These are phyloP conservation scores for Dothidotthia symphoricarpi DNA, from an alignment of 2,329 filamentous ascomycete genomes.

Conservation along the genomic window DNA sequence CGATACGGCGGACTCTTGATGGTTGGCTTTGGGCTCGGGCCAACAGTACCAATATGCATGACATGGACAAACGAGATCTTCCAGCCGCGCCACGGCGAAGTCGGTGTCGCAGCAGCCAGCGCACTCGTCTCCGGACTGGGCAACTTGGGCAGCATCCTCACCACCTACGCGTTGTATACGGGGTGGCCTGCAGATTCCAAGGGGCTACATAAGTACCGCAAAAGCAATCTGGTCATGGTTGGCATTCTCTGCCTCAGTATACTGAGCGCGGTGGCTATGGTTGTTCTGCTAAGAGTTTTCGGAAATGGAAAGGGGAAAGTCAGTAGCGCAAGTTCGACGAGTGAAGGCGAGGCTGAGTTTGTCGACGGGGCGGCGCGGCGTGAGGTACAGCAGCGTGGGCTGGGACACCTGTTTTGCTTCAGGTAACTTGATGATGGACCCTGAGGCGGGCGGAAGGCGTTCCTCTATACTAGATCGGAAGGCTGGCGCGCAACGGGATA, in stretches of 20 bases:
- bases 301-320: conserved; percentile 38
- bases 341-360: conserved; percentile 55
- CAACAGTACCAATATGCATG: conserved; percentile 91
- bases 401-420: conserved; percentile 38
- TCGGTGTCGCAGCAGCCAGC: conserved; percentile 81
- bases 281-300: conserved; percentile 56
- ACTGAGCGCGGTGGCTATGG: conserved; percentile 67
- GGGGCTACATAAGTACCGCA: conserved; percentile 70
- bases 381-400: conserved; percentile 43
- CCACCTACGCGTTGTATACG: conserved; percentile 84
- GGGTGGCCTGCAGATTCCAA: conserved; percentile 75
- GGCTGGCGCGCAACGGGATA: background rate
- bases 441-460: conserved; percentile 9
- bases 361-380: conserved; percentile 44
- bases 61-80: conserved; percentile 91
- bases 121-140: conserved; percentile 84
- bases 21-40: conserved; percentile 85
- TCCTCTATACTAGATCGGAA: background rate
- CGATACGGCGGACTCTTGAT: conserved; percentile 86
- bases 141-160: conserved; percentile 81
- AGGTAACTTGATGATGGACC: conserved; percentile 13
- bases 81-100: conserved; percentile 83
- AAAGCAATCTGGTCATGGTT: conserved; percentile 85
- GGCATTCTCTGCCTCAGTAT: conserved; percentile 80
- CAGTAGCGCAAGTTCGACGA: conserved; percentile 33